Base-by-base conservation (phyloP, 345 rosid species). In the Boechera stricta region DNA sequence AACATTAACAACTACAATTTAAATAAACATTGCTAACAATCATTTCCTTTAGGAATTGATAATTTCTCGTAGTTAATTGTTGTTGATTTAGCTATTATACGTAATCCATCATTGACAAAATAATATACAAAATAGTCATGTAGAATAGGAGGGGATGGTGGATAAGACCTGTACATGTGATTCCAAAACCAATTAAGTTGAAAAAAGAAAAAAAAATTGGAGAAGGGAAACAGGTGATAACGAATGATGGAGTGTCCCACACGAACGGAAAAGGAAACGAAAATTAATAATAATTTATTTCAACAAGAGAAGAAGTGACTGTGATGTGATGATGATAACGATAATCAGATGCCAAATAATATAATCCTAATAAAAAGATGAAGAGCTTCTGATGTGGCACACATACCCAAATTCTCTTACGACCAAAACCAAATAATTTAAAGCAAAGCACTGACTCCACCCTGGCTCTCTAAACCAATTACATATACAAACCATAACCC, bases 381-480 rank as follows among this genome's bases (percentile, higher is more conserved):
- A 55, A n/a, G 28, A 56, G 10, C 16, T 32, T 7, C 5, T 51
- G 69, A 67, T 6, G 70, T 78, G 77, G 73, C 64, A 72, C 28
- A 66, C 81, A 41, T 5, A 21, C 8, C 24, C 58, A 45, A 53
- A 18, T 18, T 59, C 65, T 60, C 47, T 60, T 16, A 10, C 45
- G 72, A 3, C 53, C 39, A 62, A 77, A 70, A 64, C 32, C 47
- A 69, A 64, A 59, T 63, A 42, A 64, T 42, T 29, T 6, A 52
- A 48, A 52, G 58, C 52, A 62, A 64, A 15, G 80, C 80, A 72
- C 72, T 72, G 85, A 41, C 77, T 75, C 78, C 71, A 63, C 74
- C 76, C 80, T 78, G 74, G 75, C 79, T 57, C 64, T 65, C 38
- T 41, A 38, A 48, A 24, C 68, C 59, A 61, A 35, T 77, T 70